Conservation (phyloP, 495 filamentous ascomycete species). For the Aspergillus campestris region DNA sequence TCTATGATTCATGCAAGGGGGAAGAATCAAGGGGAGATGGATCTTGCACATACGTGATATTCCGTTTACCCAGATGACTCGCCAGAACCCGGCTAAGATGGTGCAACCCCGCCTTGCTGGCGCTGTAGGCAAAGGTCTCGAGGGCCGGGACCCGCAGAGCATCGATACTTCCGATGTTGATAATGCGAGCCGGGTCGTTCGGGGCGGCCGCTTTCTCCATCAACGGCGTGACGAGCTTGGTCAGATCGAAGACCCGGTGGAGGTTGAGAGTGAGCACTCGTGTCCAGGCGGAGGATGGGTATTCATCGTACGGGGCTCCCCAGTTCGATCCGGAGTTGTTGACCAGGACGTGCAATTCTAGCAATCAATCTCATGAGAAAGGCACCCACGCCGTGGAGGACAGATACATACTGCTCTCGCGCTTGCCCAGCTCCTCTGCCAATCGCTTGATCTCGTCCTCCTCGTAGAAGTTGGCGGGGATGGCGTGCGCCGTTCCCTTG, state of each 20-base stretch:
- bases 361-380: not conserved
- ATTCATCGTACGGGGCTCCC: slow-evolving; percentile 60
- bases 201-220: slow-evolving; percentile 47
- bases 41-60: slow-evolving; percentile 49
- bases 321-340: slow-evolving; percentile 74
- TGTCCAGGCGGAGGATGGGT: slow-evolving; percentile 59
- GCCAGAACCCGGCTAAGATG: slow-evolving; percentile 69
- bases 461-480: slow-evolving; percentile 66
- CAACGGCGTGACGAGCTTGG: slow-evolving; percentile 62
- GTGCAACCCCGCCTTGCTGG: slow-evolving; percentile 64
- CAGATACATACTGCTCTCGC: slow-evolving; percentile 46
- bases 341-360: slow-evolving; percentile 65
- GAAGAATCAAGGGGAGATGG: not conserved
- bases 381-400: not conserved
- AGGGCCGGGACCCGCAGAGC: slow-evolving; percentile 57
- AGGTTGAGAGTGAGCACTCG: slow-evolving; percentile 74
- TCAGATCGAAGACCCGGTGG: slow-evolving; percentile 71
- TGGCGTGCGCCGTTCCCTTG: slow-evolving; percentile 53
- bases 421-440: slow-evolving; percentile 52
- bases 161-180: slow-evolving; percentile 69
- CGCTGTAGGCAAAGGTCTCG: slow-evolving; percentile 70
- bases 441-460: slow-evolving; percentile 59
- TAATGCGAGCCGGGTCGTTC: slow-evolving; percentile 53
- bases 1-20: not conserved
- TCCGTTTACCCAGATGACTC: slow-evolving; percentile 56